Evolutionary conservation across 345 rosid genomes (phyloP), one percentile per base, ranked within the genome.

Genomic region (Raphanus sativus): DNA sequence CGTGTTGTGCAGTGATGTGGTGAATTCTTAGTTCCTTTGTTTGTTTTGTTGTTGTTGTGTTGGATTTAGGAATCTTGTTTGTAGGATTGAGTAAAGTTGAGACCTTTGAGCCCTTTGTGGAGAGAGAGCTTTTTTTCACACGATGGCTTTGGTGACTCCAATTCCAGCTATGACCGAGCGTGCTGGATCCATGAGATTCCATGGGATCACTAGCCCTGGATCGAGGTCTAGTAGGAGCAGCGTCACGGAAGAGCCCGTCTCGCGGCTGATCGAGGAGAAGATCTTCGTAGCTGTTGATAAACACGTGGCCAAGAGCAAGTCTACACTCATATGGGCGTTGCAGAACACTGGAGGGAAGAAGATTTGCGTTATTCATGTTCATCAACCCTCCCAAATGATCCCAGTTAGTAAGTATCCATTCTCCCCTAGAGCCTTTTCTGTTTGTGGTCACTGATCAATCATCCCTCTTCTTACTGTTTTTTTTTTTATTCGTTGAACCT

Each of bases 351-450:
- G 89, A 13, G 95, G 97, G 68, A 93, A 82, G 84, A 83, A 80
- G 80, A 82, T 93, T 77, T 91, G 98, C 76, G 40, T 95, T 56
- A 12, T 91, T 61, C 90, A 87, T 74, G 97, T 95, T 75, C 89
- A 89, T 65, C 89, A 84, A 36, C 98, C 91, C 0, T 77, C 94
- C 2, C 83, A 79, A 77, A 80, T 82, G 86, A 90, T 95, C 33
- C 94, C 91, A 25, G 52, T 85, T 16, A 58, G 96, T 93, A 87
- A 82, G 97, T 87, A 65, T 12, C 21, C 0, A n/a, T n/a, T 21
- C 0, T 34, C 40, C 32, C 52, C n/a, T n/a, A n/a, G n/a, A 3
- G 6, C 70, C 40, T 56, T 78, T 1, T 21, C 16, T 5, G n/a
- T n/a, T 4, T 45, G 16, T n/a, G 16, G 65, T 63, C 15, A 34